Evolutionary conservation across 129 eudicot genomes (phyloP), one percentile per base, ranked within the genome.

Genomic region (Flaveria bidentis): DNA sequence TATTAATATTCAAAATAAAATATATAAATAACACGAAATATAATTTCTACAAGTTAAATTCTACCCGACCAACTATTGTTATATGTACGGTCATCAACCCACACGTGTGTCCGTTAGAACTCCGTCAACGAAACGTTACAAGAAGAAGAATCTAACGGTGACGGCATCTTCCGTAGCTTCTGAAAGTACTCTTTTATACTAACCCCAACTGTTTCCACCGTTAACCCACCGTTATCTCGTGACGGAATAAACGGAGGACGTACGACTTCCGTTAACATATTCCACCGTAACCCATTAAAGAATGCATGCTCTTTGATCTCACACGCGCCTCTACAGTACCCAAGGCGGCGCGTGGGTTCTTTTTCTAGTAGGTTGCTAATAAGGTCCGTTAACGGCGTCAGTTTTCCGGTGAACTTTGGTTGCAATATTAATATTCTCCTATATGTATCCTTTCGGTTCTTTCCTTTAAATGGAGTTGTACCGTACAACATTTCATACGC

Each of bases 201-300:
- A 7, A 80, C 52, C 1, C 88, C 91, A 25, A 75, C 56, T 26
- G n/a, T 5, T 16, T 63, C 44, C 44, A 51, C 80, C 69, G 76
- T 85, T 39, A 78, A 45, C 9, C 76, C 91, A 39, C 23, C 62
- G 71, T 74, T 85, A 0, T 83, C 92, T 63, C 74, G 64, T 71
- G 84, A 80, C 80, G 92, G 96, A n/a, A 90, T 53, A 86, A 85
- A 86, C 74, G 98, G 98, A 72, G 96, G 98, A 28, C 98, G 90
- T 30, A 69, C 60, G 2, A 93, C 91, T 60, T 88, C 96, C 79
- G 91, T 88, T 36, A 93, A 75, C 65, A 88, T 45, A 22, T 88
- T 92, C 98, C 98, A 93, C 78, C 60, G 74, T 78, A 93, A 25
- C 57, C 96, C 96, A 2, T 16, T 23, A 20, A 93, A 93, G 11